Conservation (phyloP, 768 basidiomycete genomes). For the Phlebiopsis gigantea region DNA sequence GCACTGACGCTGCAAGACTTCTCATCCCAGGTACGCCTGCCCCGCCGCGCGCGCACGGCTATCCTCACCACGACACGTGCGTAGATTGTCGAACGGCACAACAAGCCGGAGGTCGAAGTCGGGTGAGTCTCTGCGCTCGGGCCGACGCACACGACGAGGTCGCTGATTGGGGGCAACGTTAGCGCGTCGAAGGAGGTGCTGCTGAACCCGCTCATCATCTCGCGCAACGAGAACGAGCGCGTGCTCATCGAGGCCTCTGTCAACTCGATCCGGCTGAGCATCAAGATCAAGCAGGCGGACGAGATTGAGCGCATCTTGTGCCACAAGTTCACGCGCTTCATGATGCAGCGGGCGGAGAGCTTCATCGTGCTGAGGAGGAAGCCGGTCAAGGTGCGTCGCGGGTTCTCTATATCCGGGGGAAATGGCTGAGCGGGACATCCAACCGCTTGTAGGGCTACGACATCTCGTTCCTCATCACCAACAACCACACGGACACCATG, state of each 20-base stretch:
- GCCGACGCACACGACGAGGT: too few species aligned
- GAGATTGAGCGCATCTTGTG: slow-evolving; percentile 97
- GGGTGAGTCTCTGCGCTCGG: slow-evolving; percentile 38
- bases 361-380: slow-evolving; percentile 95
- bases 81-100: slow-evolving; percentile 94
- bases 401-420: neutral
- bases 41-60: neutral
- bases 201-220: slow-evolving; percentile 89
- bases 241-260: slow-evolving; percentile 96
- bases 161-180: too few species aligned
- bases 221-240: slow-evolving; percentile 94
- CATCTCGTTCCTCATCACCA: slow-evolving; percentile 97
- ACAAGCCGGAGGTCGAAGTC: slow-evolving; percentile 93
- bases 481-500: slow-evolving; percentile 96
- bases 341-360: slow-evolving; percentile 98
- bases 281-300: slow-evolving; percentile 99
- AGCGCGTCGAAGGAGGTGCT: slow-evolving; percentile 93
- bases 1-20: slow-evolving; percentile 97
- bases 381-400: slow-evolving; percentile 66
- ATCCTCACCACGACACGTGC: neutral
- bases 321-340: slow-evolving; percentile 97
- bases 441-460: slow-evolving; percentile 75
- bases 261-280: slow-evolving; percentile 94
- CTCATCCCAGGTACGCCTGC: slow-evolving; percentile 74
- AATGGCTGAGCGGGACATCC: neutral